Base-by-base conservation (phyloP, 2,329 filamentous ascomycete genomes). In the Clarireedia paspali region DNA sequence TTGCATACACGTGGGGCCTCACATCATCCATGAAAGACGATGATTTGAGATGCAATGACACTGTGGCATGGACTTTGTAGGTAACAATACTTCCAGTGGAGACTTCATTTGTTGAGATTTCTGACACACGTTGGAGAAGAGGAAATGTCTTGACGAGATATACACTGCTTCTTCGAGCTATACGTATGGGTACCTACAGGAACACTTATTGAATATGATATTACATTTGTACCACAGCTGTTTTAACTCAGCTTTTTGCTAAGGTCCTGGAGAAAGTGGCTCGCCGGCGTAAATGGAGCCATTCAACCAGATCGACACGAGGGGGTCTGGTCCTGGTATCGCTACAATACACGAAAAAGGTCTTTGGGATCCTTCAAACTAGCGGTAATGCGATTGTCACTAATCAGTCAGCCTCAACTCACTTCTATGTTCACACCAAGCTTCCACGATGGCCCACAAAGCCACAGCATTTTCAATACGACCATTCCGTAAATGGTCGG, bases 401-500 rank as follows among this genome's bases (percentile, higher is more conserved):
- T 55, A 12, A 34, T 34, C 10, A 47, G 27, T 47, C 38, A 55
- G 53, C 46, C 53, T 55, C 20, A 34, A 44, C 20, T 44, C 46
- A 44, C 23, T 50, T 39, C 38, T 40, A 55, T 42, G 34, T 55
- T 50, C 27, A 30, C 20, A 38, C 17, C 15, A 50, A 36, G 53
- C 53, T 55, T 55, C 10, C 24, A 50, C 26, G 38, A 50, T 40
- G 9, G 30, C 40, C 20, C 38, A 50, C 46, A 38, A 55, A 55
- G 46, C 53, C 53, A 55, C 53, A 44, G 39, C 53, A 55, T 54
- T 20, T 26, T 26, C n/a, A 50, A 55, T 55, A 50, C 53, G 46
- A 55, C 53, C 49, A 50, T 50, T 17, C 38, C 20, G n/a, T 55
- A 23, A 24, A 46, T 23, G 42, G 53, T 55, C 53, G 53, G 53